Base-by-base conservation (phyloP, 805 yeast genomes). In the Aciculoconidium aculeatum region DNA sequence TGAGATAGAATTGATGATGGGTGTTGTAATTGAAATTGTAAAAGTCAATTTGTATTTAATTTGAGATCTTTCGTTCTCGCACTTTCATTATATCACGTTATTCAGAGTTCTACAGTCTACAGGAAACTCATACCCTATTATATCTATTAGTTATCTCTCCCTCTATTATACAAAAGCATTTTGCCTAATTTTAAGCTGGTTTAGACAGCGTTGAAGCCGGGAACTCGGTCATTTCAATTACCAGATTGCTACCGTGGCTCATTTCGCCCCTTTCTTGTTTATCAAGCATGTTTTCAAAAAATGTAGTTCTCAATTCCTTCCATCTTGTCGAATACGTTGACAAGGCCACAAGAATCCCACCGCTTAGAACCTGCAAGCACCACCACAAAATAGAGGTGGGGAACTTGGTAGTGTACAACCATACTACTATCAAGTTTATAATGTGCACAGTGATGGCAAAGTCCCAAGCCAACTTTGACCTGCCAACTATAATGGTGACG, bases 391-490 rank as follows among this genome's bases (percentile, higher is more conserved):
- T 39, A 18, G 77, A 73, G 10, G 61, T 58, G 0, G 98, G 98
- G 39, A 90, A 70, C 17, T 68, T 65, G 0, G 75, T 70, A 1
- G 84, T 67, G 39, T 75, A 76, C 1, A 73, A 36, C 75, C 84
- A 77, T 0, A 77, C 84, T 3, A 85, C 76, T 3, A 77, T 30
- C 14, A 90, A 55, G 56, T 90, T 80, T 28, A 92, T 70, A 13
- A 81, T 75, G 54, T 92, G 96, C 10, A 90, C 75, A 0, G 98
- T 92, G n/a, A 90, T 49, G 7, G 95, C 96, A 61, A 92, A 90
- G 57, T 90, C 98, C 82, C 95, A 82, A 0, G 96, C 97, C 28
- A 90, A 61, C 53, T 90, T 92, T 23, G 95, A 82, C 34, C 97
- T 66, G 0, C 97, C 96, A 8, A 90, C 95, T 15, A 90, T 77